A percentile compares a stretch with the other conserved stretches of the same genome.
phyloP scores from a whole-genome alignment of 2,329 filamentous ascomycete species.

The Dothidotthia symphoricarpi region DNA sequence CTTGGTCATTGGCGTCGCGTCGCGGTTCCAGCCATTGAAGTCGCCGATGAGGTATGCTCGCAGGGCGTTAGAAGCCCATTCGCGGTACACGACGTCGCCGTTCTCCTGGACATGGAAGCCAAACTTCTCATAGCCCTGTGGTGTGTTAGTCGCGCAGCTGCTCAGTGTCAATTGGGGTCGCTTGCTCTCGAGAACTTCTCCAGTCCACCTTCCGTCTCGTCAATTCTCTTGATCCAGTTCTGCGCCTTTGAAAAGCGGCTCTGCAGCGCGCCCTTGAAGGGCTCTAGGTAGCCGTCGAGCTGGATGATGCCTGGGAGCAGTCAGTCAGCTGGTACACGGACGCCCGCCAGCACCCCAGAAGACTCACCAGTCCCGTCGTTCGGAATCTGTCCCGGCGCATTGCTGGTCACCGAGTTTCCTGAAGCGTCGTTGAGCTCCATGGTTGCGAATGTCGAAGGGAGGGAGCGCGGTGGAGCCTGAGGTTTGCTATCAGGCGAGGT shows the following conservation, averaged over 20 bases:
- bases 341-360: neutral
- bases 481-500: conserved; percentile 18
- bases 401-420: conserved; percentile 46
- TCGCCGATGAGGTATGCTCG: conserved; percentile 87
- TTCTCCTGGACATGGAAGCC: conserved; percentile 79
- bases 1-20: conserved; percentile 83
- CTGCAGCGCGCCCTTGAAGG: conserved; percentile 75
- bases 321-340: conserved; percentile 23
- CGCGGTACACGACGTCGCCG: conserved; percentile 84
- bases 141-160: conserved; percentile 16
- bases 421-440: conserved; percentile 47
- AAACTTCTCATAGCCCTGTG: conserved; percentile 78
- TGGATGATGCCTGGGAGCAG: conserved; percentile 69
- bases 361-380: conserved; percentile 69
- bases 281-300: conserved; percentile 85
- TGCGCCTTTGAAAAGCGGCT: conserved; percentile 76
- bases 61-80: conserved; percentile 92
- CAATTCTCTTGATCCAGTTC: conserved; percentile 80
- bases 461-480: conserved; percentile 8
- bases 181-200: conserved; percentile 84
- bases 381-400: conserved; percentile 54
- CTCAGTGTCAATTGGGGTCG: neutral
- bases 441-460: conserved; percentile 16
- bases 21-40: conserved; percentile 90
- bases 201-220: conserved; percentile 81